Base-by-base conservation (phyloP, 345 rosid genomes). In the Erysimum cheiranthoides region DNA sequence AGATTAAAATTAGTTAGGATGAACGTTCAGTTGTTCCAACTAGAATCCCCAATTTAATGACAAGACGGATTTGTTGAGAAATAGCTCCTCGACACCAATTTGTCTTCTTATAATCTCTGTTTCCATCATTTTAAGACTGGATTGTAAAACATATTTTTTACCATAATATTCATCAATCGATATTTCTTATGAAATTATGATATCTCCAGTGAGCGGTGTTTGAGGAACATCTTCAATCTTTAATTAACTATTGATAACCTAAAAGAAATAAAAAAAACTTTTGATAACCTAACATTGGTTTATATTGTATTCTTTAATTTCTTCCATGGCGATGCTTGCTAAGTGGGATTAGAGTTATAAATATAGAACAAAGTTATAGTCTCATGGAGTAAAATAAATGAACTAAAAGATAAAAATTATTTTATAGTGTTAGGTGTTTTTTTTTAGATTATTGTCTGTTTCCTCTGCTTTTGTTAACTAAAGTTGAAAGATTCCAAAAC, bases 401-500 rank as follows among this genome's bases (percentile, higher is more conserved):
- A 73, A 63, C 45, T 3, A 1, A n/a, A 61, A 27, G 14, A 31
- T 8, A 42, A 47, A 62, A 34, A 35, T 36, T 10, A 7, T 27
- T 42, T 30, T 3, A 45, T 11, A 35, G 16, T 6, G 40, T 46
- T 74, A 16, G 40, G 58, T 54, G 36, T n/a, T n/a, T n/a, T n/a
- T n/a, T n/a, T 4, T 28, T 7, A 46, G 6, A 25, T 42, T 3
- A 6, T 57, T 50, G n/a, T 10, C 16, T 17, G 52, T 38, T 53
- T 56, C 61, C 56, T 28, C 59, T 75, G 58, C 12, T 27, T 61
- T 76, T 16, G 35, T 6, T 5, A 28, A 16, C 12, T 21, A 45
- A 77, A 70, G 71, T 70, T 73, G 57, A 73, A 68, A 78, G 77
- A 73, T 73, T 78, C 73, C 64, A 67, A 78, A 71, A 50, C n/a